Base-by-base conservation (phyloP, 2,329 filamentous ascomycete species). In the Clonostachys rosea region DNA sequence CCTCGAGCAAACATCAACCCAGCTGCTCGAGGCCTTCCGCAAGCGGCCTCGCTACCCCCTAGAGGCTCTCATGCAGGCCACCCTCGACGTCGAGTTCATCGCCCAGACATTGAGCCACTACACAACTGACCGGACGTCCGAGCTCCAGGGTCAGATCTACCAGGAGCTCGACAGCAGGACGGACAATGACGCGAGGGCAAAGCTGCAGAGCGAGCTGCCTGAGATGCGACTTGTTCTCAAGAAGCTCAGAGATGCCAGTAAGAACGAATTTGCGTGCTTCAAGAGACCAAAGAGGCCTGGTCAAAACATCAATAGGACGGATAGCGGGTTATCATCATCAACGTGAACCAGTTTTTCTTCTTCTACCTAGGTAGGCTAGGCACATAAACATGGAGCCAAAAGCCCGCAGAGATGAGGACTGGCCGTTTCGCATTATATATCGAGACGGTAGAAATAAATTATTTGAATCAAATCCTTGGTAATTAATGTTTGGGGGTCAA, bases 61-160 rank as follows among this genome's bases (percentile, higher is more conserved):
- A 1, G 76, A 86, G 6, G 86, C 88, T 7, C 79, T 99, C 44
- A 95, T 97, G 85, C 95, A 99, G 68, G 95, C 95, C 2, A 99
- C 94, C 0, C 81, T 99, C 2, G 94, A 99, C 60, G 91, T 96
- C 2, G 94, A 99, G 67, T 97, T 99, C 61, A 85, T 97, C 48
- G 89, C 91, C 1, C 94, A 99, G 71, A 96, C 92, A 6, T 78
- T 99, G 34, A 88, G 82, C 50, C 86, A 91, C 56, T 99, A 95
- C 66, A 94, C 89, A 0, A 94, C 89, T 0, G 87, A 95, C 48
- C 79, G 83, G 44, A 89, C 91, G 4, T 84, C 83, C 8, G 83
- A 91, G 61, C 77, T 89, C 13, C 94, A 97, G 70, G 87, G 87
- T 56, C 83, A 91, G 63, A 92, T 99, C 43, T 99, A 97, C 66